Evolutionary conservation across 2,329 filamentous ascomycete species (phyloP), one percentile per base, ranked within the genome.

Genomic region (Colletotrichum trifolii): DNA sequence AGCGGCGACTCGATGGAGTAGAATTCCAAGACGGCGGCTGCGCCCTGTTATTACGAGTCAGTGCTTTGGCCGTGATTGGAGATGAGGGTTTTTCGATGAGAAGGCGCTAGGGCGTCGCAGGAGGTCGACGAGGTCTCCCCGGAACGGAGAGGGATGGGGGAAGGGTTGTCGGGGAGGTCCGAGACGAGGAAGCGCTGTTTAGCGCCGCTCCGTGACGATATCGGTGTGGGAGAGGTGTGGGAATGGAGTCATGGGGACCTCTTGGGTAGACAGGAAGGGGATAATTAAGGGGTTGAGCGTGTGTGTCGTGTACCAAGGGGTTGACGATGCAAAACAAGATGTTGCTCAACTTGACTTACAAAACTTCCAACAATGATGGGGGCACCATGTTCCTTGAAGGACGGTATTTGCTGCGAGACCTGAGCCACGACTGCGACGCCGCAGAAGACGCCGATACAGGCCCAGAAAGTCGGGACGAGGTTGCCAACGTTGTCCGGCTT

Each of bases 11-110:
- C 87, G 69, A 93, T 89, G 50, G 87, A 83, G 70, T 89, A 89
- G 75, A 91, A 94, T 71, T 91, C 86, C 42, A 94, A 84, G n/a
- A 94, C 89, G 12, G 91, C 91, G 3, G 90, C 88, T 5, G 91
- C 91, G 55, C 91, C 91, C 89, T 91, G 53, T 8, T 17, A 10
- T 8, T 17, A 10, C 39, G 17, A 53, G 47, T 57, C 43, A 36
- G 58, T 43, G 35, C 68, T 35, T 17, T 12, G 35, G 17, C 50
- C 45, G 35, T 43, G 45, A 50, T 12, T 25, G 63, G 53, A 49
- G 64, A 43, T 43, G 42, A 47, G 36, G 15, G 53, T 17, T 39
- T 39, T n/a, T 43, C 17, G 45, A 39, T 62, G 58, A 15, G 36
- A 56, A 56, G 13, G 43, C 15, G 17, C 17, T 17, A 17, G 17